Base-by-base conservation (phyloP, 768 basidiomycete genomes). In the Xanthoconium stramineum region DNA sequence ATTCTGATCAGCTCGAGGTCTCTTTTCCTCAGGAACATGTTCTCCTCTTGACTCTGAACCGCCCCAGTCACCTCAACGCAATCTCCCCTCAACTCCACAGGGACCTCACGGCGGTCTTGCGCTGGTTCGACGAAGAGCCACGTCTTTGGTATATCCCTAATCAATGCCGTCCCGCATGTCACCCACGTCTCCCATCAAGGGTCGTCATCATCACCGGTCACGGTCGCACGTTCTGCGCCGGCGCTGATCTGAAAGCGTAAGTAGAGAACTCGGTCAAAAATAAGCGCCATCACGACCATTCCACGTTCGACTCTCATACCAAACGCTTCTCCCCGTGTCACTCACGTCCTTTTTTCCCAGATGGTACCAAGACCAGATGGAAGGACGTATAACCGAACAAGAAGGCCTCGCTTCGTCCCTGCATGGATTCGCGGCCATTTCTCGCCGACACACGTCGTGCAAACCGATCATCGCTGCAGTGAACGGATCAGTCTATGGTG, bases 401-500 rank as follows among this genome's bases (percentile, higher is more conserved):
- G 75, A 80, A 59, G 50, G 60, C 24, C 50, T 78, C 12, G 69
- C 72, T 0, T 56, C 69, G 2, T 75, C 79, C 28, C 53, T 73
- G 1, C 71, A 86, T 57, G 89, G 90, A 6, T 91, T 92, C 68
- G 91, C 80, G 1, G 81, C 86, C 36, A 72, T 93, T 38, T 91
- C 89, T 2, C 81, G 87, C 28, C 79, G 91, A 5, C 78, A 76
- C 39, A 69, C 68, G 36, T 81, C 82, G 1, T 75, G 70, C 57
- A 92, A 92, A 65, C 89, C 89, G 7, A 81, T 91, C 50, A 86
- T 92, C 46, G 91, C 90, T 13, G 90, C 91, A 4, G 89, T 91
- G 2, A 81, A 84, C 55, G 90, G 90, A n/a, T 80, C 84, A 32
- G 82, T 85, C 0, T 82, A 81, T 46, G 85, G 85, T 35, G 87